Conservation (phyloP, 2,329 filamentous ascomycete species). For the Aspergillus carbonarius region DNA sequence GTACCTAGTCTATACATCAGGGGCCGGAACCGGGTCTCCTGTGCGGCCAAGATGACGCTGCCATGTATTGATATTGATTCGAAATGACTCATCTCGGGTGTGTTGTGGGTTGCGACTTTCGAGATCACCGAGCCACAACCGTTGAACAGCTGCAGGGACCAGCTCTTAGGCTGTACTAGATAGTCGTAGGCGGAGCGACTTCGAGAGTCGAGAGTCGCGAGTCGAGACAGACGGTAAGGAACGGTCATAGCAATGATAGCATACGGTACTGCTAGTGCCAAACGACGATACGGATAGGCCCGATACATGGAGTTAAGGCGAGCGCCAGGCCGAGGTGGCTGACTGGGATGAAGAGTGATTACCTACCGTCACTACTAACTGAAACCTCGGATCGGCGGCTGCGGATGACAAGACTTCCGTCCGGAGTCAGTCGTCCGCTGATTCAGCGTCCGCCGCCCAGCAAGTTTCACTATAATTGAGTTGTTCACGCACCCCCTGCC, state of each 20-base stretch:
- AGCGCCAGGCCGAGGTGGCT: not conserved
- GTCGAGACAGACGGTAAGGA: not conserved
- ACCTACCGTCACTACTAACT: not conserved
- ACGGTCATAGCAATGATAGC: not conserved
- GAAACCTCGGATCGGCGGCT: constrained; percentile 11
- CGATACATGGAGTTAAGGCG: not conserved
- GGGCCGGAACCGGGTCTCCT: too few relatives aligned
- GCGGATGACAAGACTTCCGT: constrained; percentile 12
- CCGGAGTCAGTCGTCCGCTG: constrained; percentile 10
- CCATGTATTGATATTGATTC: not conserved
- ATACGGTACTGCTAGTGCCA: not conserved
- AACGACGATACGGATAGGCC: not conserved
- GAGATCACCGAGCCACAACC: not conserved
- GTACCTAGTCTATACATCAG: too few relatives aligned
- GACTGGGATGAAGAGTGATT: not conserved
- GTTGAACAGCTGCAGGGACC: not conserved
- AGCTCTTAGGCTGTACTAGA: not conserved
- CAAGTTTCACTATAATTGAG: not conserved
- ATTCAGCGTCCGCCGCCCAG: not conserved
- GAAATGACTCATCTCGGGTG: not conserved
- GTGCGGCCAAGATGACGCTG: too few relatives aligned
- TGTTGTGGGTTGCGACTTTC: not conserved
- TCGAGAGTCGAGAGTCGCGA: not conserved
- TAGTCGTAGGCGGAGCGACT: not conserved
- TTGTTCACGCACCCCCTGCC: not conserved